Conservation (phyloP, 768 basidiomycete species). For the Kwoniella dendrophila region DNA sequence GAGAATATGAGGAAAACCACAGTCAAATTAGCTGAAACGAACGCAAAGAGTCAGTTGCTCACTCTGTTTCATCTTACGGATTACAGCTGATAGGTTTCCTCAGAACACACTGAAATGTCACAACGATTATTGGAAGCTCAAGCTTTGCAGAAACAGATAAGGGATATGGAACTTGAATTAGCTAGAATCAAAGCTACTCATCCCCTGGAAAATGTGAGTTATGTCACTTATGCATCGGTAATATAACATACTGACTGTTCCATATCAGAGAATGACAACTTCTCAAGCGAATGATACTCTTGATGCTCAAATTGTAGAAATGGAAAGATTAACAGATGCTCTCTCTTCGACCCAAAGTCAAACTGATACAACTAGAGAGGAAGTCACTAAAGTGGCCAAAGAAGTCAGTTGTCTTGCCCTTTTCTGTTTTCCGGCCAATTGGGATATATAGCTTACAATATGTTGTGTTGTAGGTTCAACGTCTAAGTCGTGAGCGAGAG, state of each 20-base stretch:
- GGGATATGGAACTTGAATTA: conserved; percentile 77
- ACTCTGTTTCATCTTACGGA: background rate
- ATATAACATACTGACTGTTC: background rate
- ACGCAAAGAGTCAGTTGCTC: conserved; percentile 43
- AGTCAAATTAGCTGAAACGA: conserved; percentile 64
- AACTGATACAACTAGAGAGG: conserved; percentile 61
- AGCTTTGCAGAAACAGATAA: conserved; percentile 62
- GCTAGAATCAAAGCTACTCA: conserved; percentile 79
- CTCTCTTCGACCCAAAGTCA: conserved; percentile 57
- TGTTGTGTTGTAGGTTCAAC: conserved; percentile 39
- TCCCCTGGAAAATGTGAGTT: conserved; percentile 60
- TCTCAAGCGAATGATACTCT: conserved; percentile 72
- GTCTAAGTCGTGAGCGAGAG: conserved; percentile 56
- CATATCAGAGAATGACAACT: conserved; percentile 68
- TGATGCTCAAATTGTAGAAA: conserved; percentile 73
- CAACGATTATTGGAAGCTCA: conserved; percentile 38
- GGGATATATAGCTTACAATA: background rate
- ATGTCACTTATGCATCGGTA: background rate
- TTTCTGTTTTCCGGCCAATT: too few relatives aligned
- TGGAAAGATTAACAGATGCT: conserved; percentile 74
- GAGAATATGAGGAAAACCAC: conserved; percentile 65
- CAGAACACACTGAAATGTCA: conserved; percentile 40
- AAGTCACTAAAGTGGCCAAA: conserved; percentile 55
- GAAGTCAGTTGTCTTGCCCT: conserved; percentile 37
- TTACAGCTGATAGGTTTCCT: background rate